phyloP scores from a whole-genome alignment of 768 basidiomycete species.

The Collybiopsis confluens region DNA sequence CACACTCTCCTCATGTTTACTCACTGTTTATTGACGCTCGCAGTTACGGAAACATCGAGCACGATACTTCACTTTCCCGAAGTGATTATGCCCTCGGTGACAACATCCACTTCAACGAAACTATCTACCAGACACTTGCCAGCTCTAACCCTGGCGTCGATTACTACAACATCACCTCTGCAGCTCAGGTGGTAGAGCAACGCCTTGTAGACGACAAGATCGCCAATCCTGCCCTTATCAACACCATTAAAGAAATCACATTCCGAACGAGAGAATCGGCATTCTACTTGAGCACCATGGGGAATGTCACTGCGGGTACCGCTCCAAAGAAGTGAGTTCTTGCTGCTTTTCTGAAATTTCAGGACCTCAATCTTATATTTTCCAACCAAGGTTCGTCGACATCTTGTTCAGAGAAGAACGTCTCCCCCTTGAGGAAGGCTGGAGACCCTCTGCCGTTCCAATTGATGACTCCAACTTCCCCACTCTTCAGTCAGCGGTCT shows the following conservation, averaged over 20 bases:
- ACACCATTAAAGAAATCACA: slow-evolving; percentile 3
- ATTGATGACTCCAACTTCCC: neutral
- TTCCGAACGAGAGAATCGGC: neutral
- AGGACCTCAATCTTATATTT: neutral
- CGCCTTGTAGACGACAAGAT: slow-evolving; percentile 7
- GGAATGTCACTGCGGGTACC: neutral
- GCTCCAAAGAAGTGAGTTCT: neutral
- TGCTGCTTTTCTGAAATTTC: neutral
- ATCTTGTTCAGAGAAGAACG: neutral
- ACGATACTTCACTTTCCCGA: slow-evolving; percentile 11
- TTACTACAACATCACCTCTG: slow-evolving; percentile 4
- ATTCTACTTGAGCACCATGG: slow-evolving; percentile 1
- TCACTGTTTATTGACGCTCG: too few species aligned
- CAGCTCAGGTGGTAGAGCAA: slow-evolving; percentile 7
- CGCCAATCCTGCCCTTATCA: slow-evolving; percentile 7
- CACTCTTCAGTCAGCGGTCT: neutral
- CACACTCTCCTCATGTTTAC: neutral
- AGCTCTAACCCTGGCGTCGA: slow-evolving; percentile 9
- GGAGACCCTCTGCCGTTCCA: neutral
- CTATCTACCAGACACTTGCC: slow-evolving; percentile 4
- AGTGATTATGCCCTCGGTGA: slow-evolving; percentile 10
- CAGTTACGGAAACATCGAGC: slow-evolving; percentile 11
- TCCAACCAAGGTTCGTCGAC: neutral
- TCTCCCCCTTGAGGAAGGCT: neutral
- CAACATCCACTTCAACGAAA: slow-evolving; percentile 11